phyloP scores from a whole-genome alignment of 2,329 filamentous ascomycete genomes.

The Alternaria conjuncta region DNA sequence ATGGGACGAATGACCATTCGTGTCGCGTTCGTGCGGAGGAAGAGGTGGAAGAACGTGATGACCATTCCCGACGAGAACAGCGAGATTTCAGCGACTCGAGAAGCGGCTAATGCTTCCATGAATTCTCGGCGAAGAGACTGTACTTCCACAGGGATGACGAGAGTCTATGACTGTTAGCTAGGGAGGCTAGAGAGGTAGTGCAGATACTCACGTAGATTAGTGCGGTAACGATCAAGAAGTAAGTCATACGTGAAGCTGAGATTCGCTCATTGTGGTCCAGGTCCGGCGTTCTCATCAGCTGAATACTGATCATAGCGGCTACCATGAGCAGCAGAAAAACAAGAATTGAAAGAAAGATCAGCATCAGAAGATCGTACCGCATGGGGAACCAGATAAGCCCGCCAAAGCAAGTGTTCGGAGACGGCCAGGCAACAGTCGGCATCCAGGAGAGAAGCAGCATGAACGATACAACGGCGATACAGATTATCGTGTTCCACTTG shows the following conservation, averaged over 20 bases:
- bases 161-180: constrained; percentile 44
- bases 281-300: constrained; percentile 61
- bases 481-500: constrained; percentile 66
- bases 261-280: constrained; percentile 67
- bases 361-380: constrained; percentile 64
- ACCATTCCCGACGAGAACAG: constrained; percentile 70
- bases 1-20: constrained; percentile 61
- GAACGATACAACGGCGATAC: constrained; percentile 59
- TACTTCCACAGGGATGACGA: constrained; percentile 69
- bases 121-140: constrained; percentile 56
- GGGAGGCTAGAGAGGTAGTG: neutral
- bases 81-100: constrained; percentile 70
- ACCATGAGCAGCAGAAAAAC: constrained; percentile 59
- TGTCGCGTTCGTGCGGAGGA: constrained; percentile 68
- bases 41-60: constrained; percentile 70
- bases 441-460: constrained; percentile 64
- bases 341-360: constrained; percentile 61
- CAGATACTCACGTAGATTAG: constrained; percentile 60
- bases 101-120: constrained; percentile 57
- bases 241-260: constrained; percentile 72
- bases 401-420: constrained; percentile 69
- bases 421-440: constrained; percentile 62
- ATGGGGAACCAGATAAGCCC: constrained; percentile 72
- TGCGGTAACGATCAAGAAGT: constrained; percentile 66
- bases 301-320: constrained; percentile 62